Conservation (phyloP, 495 filamentous ascomycete species). For the Neohortaea acidophila region DNA sequence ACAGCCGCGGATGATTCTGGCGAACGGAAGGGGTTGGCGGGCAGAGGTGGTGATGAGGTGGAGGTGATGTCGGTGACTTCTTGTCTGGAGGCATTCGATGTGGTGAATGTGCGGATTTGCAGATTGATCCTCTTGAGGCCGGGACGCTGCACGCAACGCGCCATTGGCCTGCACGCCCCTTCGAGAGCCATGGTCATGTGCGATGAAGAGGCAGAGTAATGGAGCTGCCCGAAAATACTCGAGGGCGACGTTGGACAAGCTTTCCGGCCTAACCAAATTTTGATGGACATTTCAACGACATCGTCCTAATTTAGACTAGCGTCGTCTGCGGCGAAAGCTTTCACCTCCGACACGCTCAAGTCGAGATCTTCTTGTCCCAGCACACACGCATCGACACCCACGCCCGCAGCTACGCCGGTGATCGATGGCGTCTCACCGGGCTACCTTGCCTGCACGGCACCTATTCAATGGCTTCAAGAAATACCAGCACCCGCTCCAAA, state of each 20-base stretch:
- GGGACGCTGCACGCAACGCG: slow-evolving; percentile 1
- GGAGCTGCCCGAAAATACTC: too few species aligned
- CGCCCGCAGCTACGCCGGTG: too few species aligned
- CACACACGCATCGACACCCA: background rate
- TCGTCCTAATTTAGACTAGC: too few species aligned
- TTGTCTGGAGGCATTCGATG: slow-evolving; percentile 9
- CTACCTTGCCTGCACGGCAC: background rate
- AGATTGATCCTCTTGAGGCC: slow-evolving; percentile 2
- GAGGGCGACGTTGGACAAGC: too few species aligned
- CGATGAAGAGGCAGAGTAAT: too few species aligned
- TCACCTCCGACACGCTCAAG: background rate
- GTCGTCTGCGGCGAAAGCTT: slow-evolving; percentile 1
- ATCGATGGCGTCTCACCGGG: slow-evolving; percentile 15
- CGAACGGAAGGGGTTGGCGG: slow-evolving; percentile 20
- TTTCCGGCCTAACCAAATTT: too few species aligned
- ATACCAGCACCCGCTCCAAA: slow-evolving; percentile 23
- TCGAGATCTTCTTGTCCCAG: too few species aligned
- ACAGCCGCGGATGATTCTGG: too few species aligned
- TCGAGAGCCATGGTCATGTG: slow-evolving; percentile 1
- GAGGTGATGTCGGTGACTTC: slow-evolving; percentile 14
- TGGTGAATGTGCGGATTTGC: slow-evolving; percentile 15
- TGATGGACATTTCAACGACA: background rate
- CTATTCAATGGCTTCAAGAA: slow-evolving; percentile 4
- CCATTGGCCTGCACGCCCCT: background rate
- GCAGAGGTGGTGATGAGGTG: background rate